Base-by-base conservation (phyloP, 768 basidiomycete genomes). In the Leccinellum rugosiceps region DNA sequence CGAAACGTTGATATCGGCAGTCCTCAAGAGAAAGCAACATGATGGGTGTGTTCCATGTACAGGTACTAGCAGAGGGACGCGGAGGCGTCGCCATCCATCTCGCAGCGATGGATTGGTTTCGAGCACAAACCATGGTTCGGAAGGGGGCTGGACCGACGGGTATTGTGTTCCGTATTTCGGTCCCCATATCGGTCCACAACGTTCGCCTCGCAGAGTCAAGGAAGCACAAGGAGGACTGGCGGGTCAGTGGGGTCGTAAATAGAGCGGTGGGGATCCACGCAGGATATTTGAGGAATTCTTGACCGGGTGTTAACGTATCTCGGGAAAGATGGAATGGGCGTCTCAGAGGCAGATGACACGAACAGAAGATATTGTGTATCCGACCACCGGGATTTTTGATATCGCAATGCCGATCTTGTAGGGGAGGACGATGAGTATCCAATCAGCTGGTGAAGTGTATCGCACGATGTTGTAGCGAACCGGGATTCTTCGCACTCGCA, bases 281-380 rank as follows among this genome's bases (percentile, higher is more conserved):
- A 4, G 52, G 58, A 3, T 52, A 60, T 31, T 19, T 60, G 28
- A 53, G 59, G 47, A 45, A 34, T 61, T 61, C 26, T 38, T 45
- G 26, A 53, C 60, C 5, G 52, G 45, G 7, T 61, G 58, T 41
- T 38, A 41, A n/a, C 34, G 60, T 6, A 38, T 59, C 26, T 44
- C 30, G 15, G 53, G 60, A 50, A 61, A 60, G 46, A 62, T 60
- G 60, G 44, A 26, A 30, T 60, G 60, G 60, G 55, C 55, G 3
- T 53, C 60, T 45, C 54, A 3, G 43, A 52, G 60, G 34, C 28
- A 43, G 47, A 62, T 54, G 14, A 62, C 61, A 7, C 50, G 58
- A 0, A 34, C 17, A 10, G 61, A 61, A 15, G 61, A 62, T 23
- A 13, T 53, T 4, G 55, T 58, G 3, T 60, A 60, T n/a, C n/a